phyloP scores from a whole-genome alignment of 257 asterid species.

The Jaltomata sinuosa region DNA sequence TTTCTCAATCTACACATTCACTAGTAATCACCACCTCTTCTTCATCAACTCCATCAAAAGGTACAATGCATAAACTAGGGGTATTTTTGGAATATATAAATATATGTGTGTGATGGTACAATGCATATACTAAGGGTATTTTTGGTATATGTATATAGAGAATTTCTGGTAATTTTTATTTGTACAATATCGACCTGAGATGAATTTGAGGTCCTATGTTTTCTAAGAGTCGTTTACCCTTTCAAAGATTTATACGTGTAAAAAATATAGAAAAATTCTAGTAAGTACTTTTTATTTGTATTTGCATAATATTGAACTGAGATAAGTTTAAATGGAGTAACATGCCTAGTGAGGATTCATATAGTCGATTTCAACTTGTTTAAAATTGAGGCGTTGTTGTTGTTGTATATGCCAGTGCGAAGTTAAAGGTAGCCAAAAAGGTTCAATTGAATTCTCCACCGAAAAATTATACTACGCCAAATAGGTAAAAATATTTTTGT shows the following conservation, averaged over 20 bases:
- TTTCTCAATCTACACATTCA: background rate
- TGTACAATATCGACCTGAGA: no score
- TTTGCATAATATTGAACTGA: background rate
- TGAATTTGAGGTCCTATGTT: background rate
- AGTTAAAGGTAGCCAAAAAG: background rate
- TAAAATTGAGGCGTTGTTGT: background rate
- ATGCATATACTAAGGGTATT: background rate
- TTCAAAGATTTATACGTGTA: background rate
- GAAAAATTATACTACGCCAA: fast-evolving
- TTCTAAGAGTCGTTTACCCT: background rate
- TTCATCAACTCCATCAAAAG: background rate
- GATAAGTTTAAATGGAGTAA: background rate
- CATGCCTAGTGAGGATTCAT: background rate
- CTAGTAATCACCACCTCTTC: background rate
- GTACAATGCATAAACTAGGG: background rate
- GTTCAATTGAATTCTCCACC: background rate
- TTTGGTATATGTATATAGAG: background rate
- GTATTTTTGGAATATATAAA: background rate
- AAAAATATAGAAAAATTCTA: background rate
- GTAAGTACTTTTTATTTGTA: no score
- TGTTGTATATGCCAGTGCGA: background rate
- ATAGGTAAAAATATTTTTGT: background rate
- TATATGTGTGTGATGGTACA: no score
- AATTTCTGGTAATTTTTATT: no score
- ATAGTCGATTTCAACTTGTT: background rate